These are phyloP conservation scores for Knoxdaviesia proteae DNA, from an alignment of 2,329 filamentous ascomycete genomes.

Conservation along the genomic window DNA sequence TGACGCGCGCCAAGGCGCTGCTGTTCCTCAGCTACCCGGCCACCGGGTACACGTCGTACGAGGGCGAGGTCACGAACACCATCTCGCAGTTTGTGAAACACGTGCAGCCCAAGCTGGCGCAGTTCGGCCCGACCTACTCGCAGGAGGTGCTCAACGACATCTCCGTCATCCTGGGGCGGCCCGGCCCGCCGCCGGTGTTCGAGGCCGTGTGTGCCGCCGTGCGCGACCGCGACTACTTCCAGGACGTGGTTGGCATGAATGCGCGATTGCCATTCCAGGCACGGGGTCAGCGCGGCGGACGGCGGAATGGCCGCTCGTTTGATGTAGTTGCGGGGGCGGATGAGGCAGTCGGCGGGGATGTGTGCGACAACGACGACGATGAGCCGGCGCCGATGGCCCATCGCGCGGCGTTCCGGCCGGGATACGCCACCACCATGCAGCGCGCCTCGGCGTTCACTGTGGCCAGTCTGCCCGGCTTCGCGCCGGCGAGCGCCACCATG, in stretches of 20 bases:
- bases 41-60: constrained; percentile 18
- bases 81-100: too few relatives aligned
- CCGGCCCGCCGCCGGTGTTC: constrained; percentile 23
- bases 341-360: too few relatives aligned
- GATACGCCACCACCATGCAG: constrained; percentile 42
- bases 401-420: constrained; percentile 17
- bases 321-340: too few relatives aligned
- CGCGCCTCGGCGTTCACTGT: constrained; percentile 36
- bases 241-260: too few relatives aligned
- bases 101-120: constrained; percentile 18
- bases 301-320: too few relatives aligned
- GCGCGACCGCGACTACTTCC: too few relatives aligned
- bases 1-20: constrained; percentile 77
- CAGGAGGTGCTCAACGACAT: constrained; percentile 41
- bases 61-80: constrained; percentile 8
- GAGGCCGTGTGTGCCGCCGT: too few relatives aligned
- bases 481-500: constrained; percentile 25
- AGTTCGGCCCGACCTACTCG: constrained; percentile 50
- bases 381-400: too few relatives aligned
- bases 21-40: constrained; percentile 66
- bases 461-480: constrained; percentile 35
- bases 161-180: constrained; percentile 47
- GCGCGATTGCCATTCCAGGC: too few relatives aligned
- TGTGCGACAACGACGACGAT: too few relatives aligned
- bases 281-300: too few relatives aligned